These are phyloP conservation scores for Saturnispora besseyi DNA, from an alignment of 805 yeast species.

Conservation along the genomic window DNA sequence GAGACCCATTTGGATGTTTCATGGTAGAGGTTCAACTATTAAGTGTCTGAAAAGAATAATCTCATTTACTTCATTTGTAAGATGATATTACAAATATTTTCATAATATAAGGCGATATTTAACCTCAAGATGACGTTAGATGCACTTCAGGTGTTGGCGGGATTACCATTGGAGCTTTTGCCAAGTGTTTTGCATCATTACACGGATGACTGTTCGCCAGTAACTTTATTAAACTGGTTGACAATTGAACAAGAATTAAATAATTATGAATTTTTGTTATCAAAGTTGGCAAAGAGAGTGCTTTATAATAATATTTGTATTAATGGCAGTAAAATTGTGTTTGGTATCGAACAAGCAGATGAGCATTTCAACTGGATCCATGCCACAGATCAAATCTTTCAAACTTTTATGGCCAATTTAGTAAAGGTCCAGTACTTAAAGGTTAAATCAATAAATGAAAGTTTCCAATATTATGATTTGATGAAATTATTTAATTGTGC, in stretches of 20 bases:
- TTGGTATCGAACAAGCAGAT: slow-evolving; percentile 1
- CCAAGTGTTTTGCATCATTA: not conserved
- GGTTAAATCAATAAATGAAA: not conserved
- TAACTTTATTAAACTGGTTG: slow-evolving; percentile 1
- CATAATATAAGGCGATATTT: too few species aligned
- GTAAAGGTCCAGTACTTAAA: not conserved
- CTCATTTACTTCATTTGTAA: too few species aligned
- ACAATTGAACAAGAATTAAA: not conserved
- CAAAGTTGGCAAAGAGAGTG: not conserved
- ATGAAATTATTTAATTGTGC: not conserved
- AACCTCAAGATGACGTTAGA: not conserved
- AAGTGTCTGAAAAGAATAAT: too few species aligned
- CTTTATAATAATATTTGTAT: not conserved
- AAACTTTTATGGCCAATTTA: not conserved
- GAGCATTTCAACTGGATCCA: not conserved
- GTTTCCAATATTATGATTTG: not conserved
- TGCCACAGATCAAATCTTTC: not conserved
- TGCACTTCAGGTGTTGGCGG: not conserved
- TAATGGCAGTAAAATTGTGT: not conserved
- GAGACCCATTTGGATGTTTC: too few species aligned
- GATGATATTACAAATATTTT: too few species aligned
- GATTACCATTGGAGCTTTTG: not conserved
- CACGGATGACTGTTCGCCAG: not conserved
- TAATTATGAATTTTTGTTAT: not conserved
- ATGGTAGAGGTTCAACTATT: too few species aligned